Percentiles rank a stretch among this genome's conserved stretches.
Evolutionary conservation across 176 grass and related monocot species (phyloP).

Genomic region (Coix lacrymajobi): DNA sequence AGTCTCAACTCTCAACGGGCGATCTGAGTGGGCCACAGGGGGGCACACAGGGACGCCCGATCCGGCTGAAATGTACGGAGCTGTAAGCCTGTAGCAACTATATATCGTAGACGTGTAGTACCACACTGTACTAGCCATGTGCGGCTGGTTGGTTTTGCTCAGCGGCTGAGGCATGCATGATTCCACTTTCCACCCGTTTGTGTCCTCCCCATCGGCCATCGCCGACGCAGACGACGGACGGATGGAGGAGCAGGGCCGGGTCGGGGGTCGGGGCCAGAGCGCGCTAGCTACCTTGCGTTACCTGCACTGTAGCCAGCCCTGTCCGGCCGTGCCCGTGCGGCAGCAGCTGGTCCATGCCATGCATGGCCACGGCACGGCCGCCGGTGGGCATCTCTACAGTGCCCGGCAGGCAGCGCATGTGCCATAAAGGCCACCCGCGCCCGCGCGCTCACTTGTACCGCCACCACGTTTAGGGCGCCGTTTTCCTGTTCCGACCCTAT

Average conservation of each 20-base stretch:
- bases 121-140: background rate
- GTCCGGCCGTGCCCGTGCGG: background rate
- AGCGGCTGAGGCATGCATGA: background rate
- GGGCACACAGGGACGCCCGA: background rate
- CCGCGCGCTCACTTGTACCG: background rate
- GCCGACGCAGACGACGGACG: background rate
- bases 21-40: background rate
- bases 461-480: background rate
- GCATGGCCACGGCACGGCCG: background rate
- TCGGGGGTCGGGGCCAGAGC: too few species aligned
- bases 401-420: slow-evolving; percentile 11
- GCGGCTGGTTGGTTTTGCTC: background rate
- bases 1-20: background rate
- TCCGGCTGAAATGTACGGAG: background rate
- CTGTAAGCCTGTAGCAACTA: background rate
- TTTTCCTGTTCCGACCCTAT: background rate
- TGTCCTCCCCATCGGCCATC: background rate
- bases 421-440: slow-evolving; percentile 14
- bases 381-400: background rate
- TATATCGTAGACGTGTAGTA: background rate
- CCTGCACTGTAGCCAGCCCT: background rate
- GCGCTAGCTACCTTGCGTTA: background rate
- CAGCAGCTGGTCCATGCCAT: background rate
- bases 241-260: background rate
- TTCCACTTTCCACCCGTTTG: background rate